These are phyloP conservation scores for Candida dajiaensis DNA, from an alignment of 805 yeast genomes.

Conservation along the genomic window DNA sequence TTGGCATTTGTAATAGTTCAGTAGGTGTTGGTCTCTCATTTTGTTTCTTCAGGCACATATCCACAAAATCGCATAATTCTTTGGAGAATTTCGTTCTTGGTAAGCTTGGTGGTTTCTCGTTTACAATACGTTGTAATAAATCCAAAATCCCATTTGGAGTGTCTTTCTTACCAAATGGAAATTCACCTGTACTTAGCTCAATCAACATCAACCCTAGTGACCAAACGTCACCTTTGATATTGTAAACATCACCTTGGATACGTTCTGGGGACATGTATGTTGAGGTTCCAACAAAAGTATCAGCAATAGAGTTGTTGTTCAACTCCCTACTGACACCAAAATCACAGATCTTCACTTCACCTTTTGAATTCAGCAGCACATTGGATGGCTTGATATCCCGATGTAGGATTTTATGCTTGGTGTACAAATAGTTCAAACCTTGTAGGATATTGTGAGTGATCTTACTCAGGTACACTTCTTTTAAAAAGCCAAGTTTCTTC, in stretches of 20 bases:
- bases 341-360: slow-evolving; percentile 89
- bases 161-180: slow-evolving; percentile 65
- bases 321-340: slow-evolving; percentile 94
- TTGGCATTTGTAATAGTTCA: slow-evolving; percentile 47
- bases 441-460: slow-evolving; percentile 70
- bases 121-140: slow-evolving; percentile 84
- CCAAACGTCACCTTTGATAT: slow-evolving; percentile 97
- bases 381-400: slow-evolving; percentile 96
- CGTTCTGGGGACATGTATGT: slow-evolving; percentile 98
- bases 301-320: slow-evolving; percentile 83
- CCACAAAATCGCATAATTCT: slow-evolving; percentile 62
- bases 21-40: slow-evolving; percentile 64
- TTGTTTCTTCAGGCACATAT: slow-evolving; percentile 68
- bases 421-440: slow-evolving; percentile 78
- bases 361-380: slow-evolving; percentile 79
- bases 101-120: slow-evolving; percentile 82
- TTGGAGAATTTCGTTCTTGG: slow-evolving; percentile 34
- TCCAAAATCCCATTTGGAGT: slow-evolving; percentile 86
- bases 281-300: slow-evolving; percentile 96
- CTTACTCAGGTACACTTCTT: slow-evolving; percentile 64
- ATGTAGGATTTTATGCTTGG: slow-evolving; percentile 83
- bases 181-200: slow-evolving; percentile 80
- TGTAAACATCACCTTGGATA: slow-evolving; percentile 89
- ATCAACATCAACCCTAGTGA: slow-evolving; percentile 86
- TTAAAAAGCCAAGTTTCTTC: slow-evolving; percentile 54